These are phyloP conservation scores for Nannochloris sp. DNA, from an alignment of 139 green algal genomes.

Conservation along the genomic window DNA sequence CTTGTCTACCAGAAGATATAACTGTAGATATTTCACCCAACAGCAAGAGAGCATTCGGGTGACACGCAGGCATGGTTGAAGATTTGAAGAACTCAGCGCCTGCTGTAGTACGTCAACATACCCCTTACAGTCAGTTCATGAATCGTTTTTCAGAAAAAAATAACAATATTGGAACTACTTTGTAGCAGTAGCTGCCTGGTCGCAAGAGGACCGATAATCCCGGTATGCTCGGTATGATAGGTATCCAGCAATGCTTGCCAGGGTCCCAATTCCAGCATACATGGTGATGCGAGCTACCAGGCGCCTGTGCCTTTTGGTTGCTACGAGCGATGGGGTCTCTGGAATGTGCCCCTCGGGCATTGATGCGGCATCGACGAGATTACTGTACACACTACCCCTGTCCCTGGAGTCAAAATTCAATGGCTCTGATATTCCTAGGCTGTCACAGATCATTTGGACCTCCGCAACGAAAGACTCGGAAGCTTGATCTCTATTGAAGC, in stretches of 20 bases:
- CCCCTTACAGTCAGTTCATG: too few species aligned
- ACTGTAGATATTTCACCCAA: constrained; percentile 1
- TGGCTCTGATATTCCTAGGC: constrained; percentile 26
- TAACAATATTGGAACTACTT: too few species aligned
- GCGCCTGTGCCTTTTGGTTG: constrained; percentile 18
- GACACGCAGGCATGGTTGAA: background rate
- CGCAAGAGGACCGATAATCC: background rate
- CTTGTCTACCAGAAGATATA: background rate
- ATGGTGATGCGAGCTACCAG: constrained; percentile 27
- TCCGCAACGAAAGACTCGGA: constrained; percentile 7
- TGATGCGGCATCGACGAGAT: constrained; percentile 20
- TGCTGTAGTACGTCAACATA: background rate
- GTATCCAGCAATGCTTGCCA: constrained; percentile 18
- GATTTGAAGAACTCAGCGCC: background rate
- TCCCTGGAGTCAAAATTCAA: background rate
- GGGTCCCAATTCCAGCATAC: constrained; percentile 14
- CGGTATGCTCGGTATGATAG: constrained; percentile 11
- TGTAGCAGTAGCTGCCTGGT: too few species aligned
- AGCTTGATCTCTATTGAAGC: constrained; percentile 40
- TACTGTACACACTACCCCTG: background rate
- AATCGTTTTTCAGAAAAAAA: too few species aligned
- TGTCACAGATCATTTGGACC: constrained; percentile 19
- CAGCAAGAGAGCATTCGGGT: constrained; percentile 2
- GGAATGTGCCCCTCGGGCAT: constrained; percentile 30
- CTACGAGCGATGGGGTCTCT: constrained; percentile 36